These are phyloP conservation scores for Xylariaceae sp. DNA, from an alignment of 2,329 filamentous ascomycete genomes.

Conservation along the genomic window DNA sequence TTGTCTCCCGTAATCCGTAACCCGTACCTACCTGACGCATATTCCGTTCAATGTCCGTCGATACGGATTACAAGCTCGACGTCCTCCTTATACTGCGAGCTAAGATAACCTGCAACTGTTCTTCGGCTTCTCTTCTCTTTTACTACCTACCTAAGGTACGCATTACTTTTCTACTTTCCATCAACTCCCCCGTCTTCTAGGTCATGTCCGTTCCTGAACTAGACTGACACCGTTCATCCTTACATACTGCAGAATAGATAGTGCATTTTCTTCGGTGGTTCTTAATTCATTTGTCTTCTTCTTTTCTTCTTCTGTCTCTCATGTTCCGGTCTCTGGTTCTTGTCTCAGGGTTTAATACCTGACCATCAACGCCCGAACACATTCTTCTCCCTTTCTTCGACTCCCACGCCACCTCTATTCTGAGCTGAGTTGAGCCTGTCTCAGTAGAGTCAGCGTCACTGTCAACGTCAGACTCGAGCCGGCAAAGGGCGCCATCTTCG, in stretches of 20 bases:
- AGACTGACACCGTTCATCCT: not conserved
- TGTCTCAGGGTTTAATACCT: not conserved
- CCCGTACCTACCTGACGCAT: too few relatives aligned
- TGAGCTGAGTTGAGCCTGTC: not conserved
- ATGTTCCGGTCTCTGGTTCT: constrained; percentile 2
- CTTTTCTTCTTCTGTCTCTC: not conserved
- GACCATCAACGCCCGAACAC: constrained; percentile 1
- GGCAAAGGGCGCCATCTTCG: constrained; percentile 2
- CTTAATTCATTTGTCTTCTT: constrained; percentile 1
- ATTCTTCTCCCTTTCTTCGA: not conserved
- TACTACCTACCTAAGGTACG: not conserved
- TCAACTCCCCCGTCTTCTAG: constrained; percentile 1
- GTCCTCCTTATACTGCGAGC: not conserved
- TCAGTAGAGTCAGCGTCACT: constrained; percentile 9
- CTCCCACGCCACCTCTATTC: not conserved
- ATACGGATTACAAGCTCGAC: too few relatives aligned
- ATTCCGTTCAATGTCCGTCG: too few relatives aligned
- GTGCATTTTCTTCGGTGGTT: not conserved
- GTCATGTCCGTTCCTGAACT: not conserved
- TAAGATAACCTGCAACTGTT: not conserved
- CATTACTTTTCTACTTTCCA: not conserved
- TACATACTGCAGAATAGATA: not conserved
- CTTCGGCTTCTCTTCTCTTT: not conserved
- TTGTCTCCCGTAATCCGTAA: not conserved
- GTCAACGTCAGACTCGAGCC: constrained; percentile 2